Percentiles rank a stretch among this genome's conserved stretches.
Evolutionary conservation across 345 rosid species (phyloP).

Genomic region (Syzygium jambos): DNA sequence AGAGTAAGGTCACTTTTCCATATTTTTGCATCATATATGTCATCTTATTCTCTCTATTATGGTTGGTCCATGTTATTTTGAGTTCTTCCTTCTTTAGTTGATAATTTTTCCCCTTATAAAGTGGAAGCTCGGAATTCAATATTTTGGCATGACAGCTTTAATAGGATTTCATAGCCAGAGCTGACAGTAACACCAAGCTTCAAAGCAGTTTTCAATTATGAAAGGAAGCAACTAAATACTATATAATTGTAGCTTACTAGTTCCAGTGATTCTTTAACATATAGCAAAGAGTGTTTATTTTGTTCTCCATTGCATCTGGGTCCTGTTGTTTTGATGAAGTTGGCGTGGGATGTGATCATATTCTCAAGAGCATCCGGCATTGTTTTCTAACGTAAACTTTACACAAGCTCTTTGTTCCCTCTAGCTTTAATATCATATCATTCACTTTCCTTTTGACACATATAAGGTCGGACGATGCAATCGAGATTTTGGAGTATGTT

Average conservation of each 20-base stretch:
- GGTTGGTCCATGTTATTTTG: not conserved
- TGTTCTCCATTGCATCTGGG: not conserved
- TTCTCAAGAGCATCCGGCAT: not conserved
- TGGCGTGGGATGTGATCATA: not conserved
- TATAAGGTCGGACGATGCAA: conserved; percentile 83
- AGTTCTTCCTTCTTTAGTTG: not conserved
- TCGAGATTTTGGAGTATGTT: conserved; percentile 67
- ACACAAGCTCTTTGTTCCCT: not conserved
- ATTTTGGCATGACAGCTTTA: not conserved
- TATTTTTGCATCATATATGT: not conserved
- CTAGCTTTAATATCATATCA: not conserved
- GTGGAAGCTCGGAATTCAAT: not conserved
- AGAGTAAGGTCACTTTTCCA: not conserved
- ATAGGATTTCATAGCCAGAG: not conserved
- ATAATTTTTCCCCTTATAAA: not conserved
- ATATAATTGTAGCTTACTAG: not conserved
- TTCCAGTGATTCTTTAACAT: not conserved
- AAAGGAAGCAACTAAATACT: not conserved
- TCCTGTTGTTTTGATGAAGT: not conserved
- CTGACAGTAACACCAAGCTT: not conserved
- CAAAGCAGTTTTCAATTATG: not conserved
- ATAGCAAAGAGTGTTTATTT: not conserved
- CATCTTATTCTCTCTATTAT: not conserved
- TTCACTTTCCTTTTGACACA: not conserved
- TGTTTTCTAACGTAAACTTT: not conserved